Evolutionary conservation across 495 filamentous ascomycete species (phyloP).

Genomic region (Penicillium turbatum): DNA sequence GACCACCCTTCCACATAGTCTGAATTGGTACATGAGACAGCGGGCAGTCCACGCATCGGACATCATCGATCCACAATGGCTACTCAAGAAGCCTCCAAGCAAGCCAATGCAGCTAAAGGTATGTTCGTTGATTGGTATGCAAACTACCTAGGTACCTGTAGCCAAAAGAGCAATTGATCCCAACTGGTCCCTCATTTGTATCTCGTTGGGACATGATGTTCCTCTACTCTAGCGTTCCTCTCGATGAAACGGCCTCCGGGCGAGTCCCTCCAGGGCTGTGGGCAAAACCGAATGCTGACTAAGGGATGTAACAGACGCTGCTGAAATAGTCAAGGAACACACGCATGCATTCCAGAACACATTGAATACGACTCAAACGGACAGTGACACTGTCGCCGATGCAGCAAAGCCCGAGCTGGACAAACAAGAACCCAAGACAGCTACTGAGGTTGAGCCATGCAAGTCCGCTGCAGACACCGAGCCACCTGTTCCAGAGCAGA

Average conservation of each 20-base stretch:
- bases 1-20: conserved; percentile 5
- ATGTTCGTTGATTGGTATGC: conserved; percentile 4
- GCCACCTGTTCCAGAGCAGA: background rate
- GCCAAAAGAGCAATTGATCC: background rate
- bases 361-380: conserved; percentile 17
- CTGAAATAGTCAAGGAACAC: conserved; percentile 12
- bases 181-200: no score
- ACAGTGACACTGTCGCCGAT: conserved; percentile 4
- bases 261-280: no score
- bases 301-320: conserved; percentile 4
- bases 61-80: conserved; percentile 32
- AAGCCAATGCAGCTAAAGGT: conserved; percentile 22
- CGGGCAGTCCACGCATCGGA: conserved; percentile 14
- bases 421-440: background rate
- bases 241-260: no score
- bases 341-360: conserved; percentile 16
- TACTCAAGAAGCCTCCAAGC: conserved; percentile 14
- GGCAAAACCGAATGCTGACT: conserved; percentile 19
- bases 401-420: background rate
- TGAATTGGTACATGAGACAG: background rate
- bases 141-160: no score
- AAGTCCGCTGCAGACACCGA: background rate
- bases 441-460: background rate
- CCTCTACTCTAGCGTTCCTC: background rate
- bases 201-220: background rate